phyloP scores from a whole-genome alignment of 257 asterid species.

The Fraxinus quadrangulata region DNA sequence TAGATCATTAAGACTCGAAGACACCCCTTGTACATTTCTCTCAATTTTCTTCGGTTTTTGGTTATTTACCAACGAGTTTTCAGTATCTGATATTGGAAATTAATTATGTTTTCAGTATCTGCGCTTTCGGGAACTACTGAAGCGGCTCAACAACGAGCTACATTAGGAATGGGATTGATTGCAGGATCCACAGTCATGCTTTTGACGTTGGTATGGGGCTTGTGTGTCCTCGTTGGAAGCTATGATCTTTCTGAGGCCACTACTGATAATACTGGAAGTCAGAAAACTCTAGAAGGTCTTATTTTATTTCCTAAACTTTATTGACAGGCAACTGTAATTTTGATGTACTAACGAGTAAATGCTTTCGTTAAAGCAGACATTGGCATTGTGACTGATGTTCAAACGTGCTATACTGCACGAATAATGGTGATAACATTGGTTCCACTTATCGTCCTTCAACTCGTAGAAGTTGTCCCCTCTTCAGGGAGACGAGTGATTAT shows the following conservation, averaged over 20 bases:
- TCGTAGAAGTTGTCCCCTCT: slow-evolving; percentile 31
- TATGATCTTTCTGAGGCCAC: slow-evolving; percentile 42
- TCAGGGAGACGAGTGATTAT: slow-evolving; percentile 33
- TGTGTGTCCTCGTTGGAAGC: slow-evolving; percentile 53
- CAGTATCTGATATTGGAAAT: neutral
- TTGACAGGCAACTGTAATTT: neutral
- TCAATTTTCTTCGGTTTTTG: too few relatives aligned
- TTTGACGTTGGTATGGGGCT: slow-evolving; percentile 64
- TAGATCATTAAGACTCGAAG: neutral
- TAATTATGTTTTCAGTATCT: slow-evolving; percentile 35
- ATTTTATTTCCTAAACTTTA: neutral
- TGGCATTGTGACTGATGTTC: slow-evolving; percentile 54
- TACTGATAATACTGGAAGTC: slow-evolving; percentile 27
- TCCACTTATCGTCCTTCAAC: slow-evolving; percentile 48
- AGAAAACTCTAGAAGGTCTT: slow-evolving; percentile 28
- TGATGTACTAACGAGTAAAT: neutral
- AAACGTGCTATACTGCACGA: slow-evolving; percentile 63
- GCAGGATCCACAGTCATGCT: slow-evolving; percentile 67
- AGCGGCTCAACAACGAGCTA: slow-evolving; percentile 58
- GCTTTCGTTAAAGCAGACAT: slow-evolving; percentile 30
- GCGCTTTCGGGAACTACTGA: slow-evolving; percentile 44
- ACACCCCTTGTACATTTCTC: neutral
- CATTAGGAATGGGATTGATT: slow-evolving; percentile 62
- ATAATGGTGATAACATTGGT: slow-evolving; percentile 45
- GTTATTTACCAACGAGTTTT: neutral